phyloP scores from a whole-genome alignment of 169 alveolate species.

The Plasmodium billcollinsi region DNA sequence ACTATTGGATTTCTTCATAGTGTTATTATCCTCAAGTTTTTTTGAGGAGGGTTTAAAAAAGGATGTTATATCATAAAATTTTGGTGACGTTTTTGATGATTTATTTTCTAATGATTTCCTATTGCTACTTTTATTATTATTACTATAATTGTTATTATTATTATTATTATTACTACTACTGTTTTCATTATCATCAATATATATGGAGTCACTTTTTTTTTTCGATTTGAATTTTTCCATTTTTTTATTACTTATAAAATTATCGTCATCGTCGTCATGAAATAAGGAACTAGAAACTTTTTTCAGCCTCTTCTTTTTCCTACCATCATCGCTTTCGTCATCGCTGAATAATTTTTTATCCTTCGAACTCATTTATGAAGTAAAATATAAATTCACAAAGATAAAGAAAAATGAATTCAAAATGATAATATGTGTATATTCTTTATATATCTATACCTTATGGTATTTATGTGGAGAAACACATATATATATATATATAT shows the following conservation, averaged over 20 bases:
- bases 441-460: too few species aligned
- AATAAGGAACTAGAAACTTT: conserved; percentile 39
- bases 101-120: conserved; percentile 4
- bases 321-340: conserved; percentile 37
- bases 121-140: not conserved
- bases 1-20: not conserved
- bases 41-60: conserved; percentile 36
- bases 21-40: conserved; percentile 11
- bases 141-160: not conserved
- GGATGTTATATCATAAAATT: conserved; percentile 44
- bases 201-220: not conserved
- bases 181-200: conserved; percentile 27
- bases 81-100: not conserved
- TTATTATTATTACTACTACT: too few species aligned
- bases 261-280: conserved; percentile 18
- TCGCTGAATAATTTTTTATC: conserved; percentile 20
- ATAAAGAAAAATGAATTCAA: not conserved
- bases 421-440: too few species aligned
- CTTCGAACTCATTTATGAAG: conserved; percentile 38
- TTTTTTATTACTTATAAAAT: not conserved
- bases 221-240: conserved; percentile 14
- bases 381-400: not conserved
- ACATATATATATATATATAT: too few species aligned
- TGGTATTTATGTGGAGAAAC: too few species aligned
- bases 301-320: conserved; percentile 51